Evolutionary conservation across 208 protist genomes (phyloP).

Genomic region (Angomonas deanei): DNA sequence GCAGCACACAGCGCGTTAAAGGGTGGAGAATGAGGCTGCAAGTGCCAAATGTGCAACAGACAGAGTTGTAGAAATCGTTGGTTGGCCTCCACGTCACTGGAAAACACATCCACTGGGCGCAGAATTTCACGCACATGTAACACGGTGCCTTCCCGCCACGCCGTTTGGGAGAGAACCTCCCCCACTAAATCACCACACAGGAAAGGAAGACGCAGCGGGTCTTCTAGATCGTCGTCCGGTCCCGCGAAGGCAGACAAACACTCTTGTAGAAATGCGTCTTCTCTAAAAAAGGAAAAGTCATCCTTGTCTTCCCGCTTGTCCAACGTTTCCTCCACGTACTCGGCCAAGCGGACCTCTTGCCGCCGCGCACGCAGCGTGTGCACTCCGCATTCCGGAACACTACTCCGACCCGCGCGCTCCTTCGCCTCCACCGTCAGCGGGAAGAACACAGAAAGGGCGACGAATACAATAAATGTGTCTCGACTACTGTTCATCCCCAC

Average conservation of each 20-base stretch:
- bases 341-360: neutral
- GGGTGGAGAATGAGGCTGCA: neutral
- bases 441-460: conserved; percentile 20
- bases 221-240: neutral
- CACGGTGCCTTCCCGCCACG: no score
- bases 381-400: neutral
- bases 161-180: no score
- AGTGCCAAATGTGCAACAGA: neutral
- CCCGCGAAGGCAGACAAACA: neutral
- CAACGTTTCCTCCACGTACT: neutral
- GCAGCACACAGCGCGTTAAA: neutral
- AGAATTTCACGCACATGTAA: no score
- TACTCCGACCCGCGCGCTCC: neutral
- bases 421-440: conserved; percentile 10
- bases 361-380: neutral
- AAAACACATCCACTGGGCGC: no score
- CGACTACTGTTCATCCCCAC: neutral
- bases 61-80: no score
- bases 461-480: conserved; percentile 22
- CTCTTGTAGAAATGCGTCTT: neutral
- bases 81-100: no score
- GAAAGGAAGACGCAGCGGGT: no score
- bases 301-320: neutral
- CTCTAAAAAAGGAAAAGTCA: neutral
- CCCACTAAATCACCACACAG: no score